phyloP scores from a whole-genome alignment of 2,329 filamentous ascomycete species.

The Helotiales sp. region DNA sequence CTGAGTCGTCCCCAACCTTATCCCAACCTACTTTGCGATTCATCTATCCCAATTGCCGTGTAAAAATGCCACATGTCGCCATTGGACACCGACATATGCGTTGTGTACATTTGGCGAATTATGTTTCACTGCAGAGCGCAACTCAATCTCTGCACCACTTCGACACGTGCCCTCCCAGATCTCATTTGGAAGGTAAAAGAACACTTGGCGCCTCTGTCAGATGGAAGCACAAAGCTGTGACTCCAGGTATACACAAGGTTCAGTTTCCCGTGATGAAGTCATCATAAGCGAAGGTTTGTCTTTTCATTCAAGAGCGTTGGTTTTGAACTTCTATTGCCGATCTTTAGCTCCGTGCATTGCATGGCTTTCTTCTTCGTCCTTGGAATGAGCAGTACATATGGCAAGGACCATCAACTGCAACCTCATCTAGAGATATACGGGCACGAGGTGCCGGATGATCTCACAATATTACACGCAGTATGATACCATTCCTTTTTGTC shows the following conservation, averaged over 20 bases:
- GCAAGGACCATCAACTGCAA: neutral
- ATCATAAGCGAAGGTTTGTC: neutral
- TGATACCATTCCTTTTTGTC: neutral
- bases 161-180: neutral
- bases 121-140: neutral
- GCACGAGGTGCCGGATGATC: neutral
- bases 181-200: neutral
- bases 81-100: neutral
- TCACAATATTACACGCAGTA: neutral
- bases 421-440: neutral
- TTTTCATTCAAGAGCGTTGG: neutral
- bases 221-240: neutral
- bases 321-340: neutral
- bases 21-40: neutral
- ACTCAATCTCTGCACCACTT: neutral
- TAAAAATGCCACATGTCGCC: neutral
- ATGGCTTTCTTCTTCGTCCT: neutral
- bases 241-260: neutral
- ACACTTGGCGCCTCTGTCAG: neutral
- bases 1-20: neutral
- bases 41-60: neutral
- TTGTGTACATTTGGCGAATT: too few species aligned
- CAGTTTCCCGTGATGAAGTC: neutral
- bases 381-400: neutral
- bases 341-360: neutral